Conservation (phyloP, 345 rosid genomes). For the Rhodomyrtus tomentosa region DNA sequence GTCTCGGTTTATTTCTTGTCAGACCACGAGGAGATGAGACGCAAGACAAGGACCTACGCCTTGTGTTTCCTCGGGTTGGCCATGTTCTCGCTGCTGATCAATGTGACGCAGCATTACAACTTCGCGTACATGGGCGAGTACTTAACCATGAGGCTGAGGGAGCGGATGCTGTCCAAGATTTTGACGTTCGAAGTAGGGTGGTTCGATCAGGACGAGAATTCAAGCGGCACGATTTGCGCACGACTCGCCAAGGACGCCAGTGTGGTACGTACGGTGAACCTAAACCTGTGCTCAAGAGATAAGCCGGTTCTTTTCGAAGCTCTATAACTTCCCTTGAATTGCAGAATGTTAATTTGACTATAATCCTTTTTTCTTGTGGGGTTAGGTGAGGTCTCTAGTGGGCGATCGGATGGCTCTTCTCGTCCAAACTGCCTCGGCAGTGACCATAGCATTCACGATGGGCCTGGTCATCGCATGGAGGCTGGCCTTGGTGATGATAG, state of each 20-base stretch:
- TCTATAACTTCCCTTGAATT: not conserved
- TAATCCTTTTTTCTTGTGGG: not conserved
- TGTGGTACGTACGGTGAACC: slow-evolving; percentile 25
- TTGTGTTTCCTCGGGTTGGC: slow-evolving; percentile 22
- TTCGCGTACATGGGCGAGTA: slow-evolving; percentile 69
- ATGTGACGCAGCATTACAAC: slow-evolving; percentile 43
- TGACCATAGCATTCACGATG: slow-evolving; percentile 29
- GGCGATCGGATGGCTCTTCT: slow-evolving; percentile 43
- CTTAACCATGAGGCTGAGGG: slow-evolving; percentile 53
- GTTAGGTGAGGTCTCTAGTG: slow-evolving; percentile 38
- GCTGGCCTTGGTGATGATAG: slow-evolving; percentile 36
- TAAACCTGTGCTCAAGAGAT: too few relatives aligned
- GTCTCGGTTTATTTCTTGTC: slow-evolving; percentile 13
- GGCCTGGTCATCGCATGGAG: slow-evolving; percentile 36
- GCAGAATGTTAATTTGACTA: too few relatives aligned
- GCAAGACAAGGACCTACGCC: slow-evolving; percentile 15
- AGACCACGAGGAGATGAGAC: slow-evolving; percentile 18
- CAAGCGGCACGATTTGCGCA: slow-evolving; percentile 61
- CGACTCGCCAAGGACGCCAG: slow-evolving; percentile 63
- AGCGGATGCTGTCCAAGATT: slow-evolving; percentile 55
- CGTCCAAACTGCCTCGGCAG: slow-evolving; percentile 26
- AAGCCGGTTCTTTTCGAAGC: not conserved
- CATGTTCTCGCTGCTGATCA: slow-evolving; percentile 24
- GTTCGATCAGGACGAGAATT: slow-evolving; percentile 63
- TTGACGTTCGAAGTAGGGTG: slow-evolving; percentile 68